Evolutionary conservation across 257 asterid species (phyloP).

Genomic region (Solanum commersonii): DNA sequence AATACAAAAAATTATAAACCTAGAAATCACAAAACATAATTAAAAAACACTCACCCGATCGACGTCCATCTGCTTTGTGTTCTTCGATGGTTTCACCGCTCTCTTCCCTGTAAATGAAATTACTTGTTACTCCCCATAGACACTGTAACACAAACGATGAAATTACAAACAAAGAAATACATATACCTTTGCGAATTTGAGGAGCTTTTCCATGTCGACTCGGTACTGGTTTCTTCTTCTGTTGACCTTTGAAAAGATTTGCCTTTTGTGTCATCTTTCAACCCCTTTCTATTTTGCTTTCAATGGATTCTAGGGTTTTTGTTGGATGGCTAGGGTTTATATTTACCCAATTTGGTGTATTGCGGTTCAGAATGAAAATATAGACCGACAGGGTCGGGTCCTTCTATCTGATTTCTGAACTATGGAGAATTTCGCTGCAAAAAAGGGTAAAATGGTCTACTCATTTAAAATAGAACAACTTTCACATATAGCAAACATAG

Average conservation of each 20-base stretch:
- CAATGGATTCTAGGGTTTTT: background rate
- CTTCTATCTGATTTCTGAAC: background rate
- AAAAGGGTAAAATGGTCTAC: background rate
- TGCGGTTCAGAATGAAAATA: background rate
- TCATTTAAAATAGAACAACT: background rate
- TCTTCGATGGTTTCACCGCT: conserved; percentile 58
- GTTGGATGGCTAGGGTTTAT: background rate
- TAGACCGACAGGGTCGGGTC: background rate
- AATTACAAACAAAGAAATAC: background rate
- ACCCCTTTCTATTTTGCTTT: background rate
- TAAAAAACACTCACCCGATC: conserved; percentile 37
- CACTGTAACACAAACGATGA: background rate
- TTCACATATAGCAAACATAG: too few relatives aligned
- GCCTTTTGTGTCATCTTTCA: conserved; percentile 64
- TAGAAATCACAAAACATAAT: background rate
- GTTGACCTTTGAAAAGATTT: conserved; percentile 56
- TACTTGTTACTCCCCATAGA: background rate
- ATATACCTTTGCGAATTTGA: conserved; percentile 55
- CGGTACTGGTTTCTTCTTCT: conserved; percentile 65
- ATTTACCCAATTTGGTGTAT: background rate
- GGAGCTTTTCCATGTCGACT: conserved; percentile 79
- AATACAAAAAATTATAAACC: background rate
- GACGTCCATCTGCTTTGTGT: conserved; percentile 61
- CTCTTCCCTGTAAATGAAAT: conserved; percentile 47
- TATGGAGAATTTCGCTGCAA: background rate